Evolutionary conservation across 768 basidiomycete genomes (phyloP), one percentile per base, ranked within the genome.

Genomic region (Agaricus subrufescens): DNA sequence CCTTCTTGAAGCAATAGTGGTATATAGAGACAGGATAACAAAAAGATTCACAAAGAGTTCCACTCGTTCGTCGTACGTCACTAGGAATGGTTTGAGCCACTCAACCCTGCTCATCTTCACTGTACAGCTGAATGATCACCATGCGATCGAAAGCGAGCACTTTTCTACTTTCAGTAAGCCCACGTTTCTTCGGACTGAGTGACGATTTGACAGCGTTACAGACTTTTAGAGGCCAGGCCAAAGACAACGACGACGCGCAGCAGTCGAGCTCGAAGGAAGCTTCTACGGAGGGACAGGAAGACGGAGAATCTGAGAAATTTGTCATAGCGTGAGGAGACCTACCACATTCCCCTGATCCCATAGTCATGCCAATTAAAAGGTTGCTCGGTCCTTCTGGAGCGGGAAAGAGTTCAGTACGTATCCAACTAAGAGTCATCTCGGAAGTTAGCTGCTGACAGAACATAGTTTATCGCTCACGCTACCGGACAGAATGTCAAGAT

Each of bases 401-500:
- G 3, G 55, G 55, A 3, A 56, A 56, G 34, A 56, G 55, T 34
- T 56, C 55, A 23, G 55, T 56, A 45, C 34, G 34, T 27, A 5
- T 45, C 23, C 6, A 7, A 14, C 14, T n/a, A 1, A 8, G 8
- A 19, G 15, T 49, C 6, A 12, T 23, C 6, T 3, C 10, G 34
- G 4, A 12, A 10, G 5, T 12, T 14, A 25, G 19, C 4, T 15
- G n/a, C 48, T 49, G 19, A 56, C 10, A 14, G n/a, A 15, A 23
- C 14, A 10, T 14, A 56, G 55, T 56, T 56, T 14, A 56, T 56
- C 46, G 55, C 55, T 2, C 55, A 56, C 49, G 55, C 55, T 1
- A 56, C 55, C 6, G 55, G 55, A 1, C 55, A 56, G n/a, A 50
- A 45, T 19, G 55, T 56, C 55, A 50, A 50, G 30, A 50, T 56